Conservation (phyloP, 192 early-diverging fungal species). For the Borealophlyctis nickersoniae region DNA sequence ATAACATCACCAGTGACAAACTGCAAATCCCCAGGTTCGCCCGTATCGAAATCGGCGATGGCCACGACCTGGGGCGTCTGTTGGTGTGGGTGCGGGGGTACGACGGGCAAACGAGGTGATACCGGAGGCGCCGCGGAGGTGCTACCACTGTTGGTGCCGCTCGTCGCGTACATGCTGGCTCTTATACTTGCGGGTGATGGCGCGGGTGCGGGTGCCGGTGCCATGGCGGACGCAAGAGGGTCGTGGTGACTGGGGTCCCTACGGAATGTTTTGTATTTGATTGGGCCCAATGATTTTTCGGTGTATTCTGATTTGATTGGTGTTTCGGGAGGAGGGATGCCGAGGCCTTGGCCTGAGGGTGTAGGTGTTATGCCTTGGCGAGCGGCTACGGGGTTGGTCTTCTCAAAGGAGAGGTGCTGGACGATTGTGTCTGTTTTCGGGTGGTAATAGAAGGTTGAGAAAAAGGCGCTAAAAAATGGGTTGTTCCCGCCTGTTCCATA, state of each 20-base stretch:
- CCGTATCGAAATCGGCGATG: conserved; percentile 16
- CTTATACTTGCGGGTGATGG: not conserved
- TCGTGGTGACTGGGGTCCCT: not conserved
- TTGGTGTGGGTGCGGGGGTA: not conserved
- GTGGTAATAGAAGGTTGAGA: not conserved
- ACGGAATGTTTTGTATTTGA: conserved; percentile 4
- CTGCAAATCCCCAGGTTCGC: conserved; percentile 16
- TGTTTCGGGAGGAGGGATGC: not conserved
- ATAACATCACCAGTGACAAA: conserved; percentile 13
- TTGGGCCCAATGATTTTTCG: not conserved
- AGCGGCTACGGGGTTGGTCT: conserved; percentile 5
- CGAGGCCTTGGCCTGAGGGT: not conserved
- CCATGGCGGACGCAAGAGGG: not conserved
- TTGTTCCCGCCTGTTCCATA: no score
- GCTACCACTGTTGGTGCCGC: no score
- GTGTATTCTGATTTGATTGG: not conserved
- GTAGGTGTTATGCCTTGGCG: conserved; percentile 8
- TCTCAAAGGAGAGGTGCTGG: conserved; percentile 22
- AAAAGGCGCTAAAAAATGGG: no score
- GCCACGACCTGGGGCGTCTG: conserved; percentile 4
- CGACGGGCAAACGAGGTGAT: not conserved
- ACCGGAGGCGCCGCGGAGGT: no score
- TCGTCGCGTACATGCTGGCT: not conserved
- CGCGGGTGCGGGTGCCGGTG: not conserved
- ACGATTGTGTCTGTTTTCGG: not conserved